Evolutionary conservation across 495 filamentous ascomycete species (phyloP).

Genomic region (Penicillium bovifimosum): DNA sequence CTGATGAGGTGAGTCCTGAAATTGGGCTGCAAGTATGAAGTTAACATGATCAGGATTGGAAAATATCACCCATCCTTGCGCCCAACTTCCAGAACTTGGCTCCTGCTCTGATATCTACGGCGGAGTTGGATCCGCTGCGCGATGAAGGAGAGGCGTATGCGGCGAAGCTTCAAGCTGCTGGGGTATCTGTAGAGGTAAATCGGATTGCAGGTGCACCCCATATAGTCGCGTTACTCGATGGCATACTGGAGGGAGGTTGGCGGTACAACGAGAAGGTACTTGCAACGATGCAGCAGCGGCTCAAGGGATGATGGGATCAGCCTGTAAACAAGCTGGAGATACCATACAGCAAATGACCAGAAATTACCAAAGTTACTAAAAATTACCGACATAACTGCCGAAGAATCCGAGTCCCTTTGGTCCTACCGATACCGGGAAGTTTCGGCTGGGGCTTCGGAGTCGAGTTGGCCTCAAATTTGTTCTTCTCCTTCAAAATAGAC

Average conservation of each 20-base stretch:
- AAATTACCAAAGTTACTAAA: not conserved
- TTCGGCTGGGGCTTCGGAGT: constrained; percentile 31
- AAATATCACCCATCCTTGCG: constrained; percentile 35
- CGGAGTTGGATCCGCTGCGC: constrained; percentile 43
- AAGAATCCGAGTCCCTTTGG: constrained; percentile 5
- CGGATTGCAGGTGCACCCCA: constrained; percentile 34
- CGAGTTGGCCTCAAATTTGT: constrained; percentile 13
- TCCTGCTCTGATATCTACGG: constrained; percentile 40
- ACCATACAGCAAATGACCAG: constrained; percentile 12
- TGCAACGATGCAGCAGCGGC: constrained; percentile 21
- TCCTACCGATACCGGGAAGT: constrained; percentile 38
- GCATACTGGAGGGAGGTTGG: constrained; percentile 25
- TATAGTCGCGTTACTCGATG: constrained; percentile 30
- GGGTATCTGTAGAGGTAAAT: constrained; percentile 29
- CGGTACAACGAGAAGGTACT: constrained; percentile 28
- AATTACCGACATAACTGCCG: constrained; percentile 7
- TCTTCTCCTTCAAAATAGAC: constrained; percentile 14
- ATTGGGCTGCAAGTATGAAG: not conserved
- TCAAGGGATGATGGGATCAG: constrained; percentile 11
- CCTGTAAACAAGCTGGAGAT: constrained; percentile 1
- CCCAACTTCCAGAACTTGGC: constrained; percentile 33
- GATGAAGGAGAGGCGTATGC: constrained; percentile 45
- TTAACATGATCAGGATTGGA: constrained; percentile 29
- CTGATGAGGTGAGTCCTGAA: constrained; percentile 23
- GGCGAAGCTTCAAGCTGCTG: constrained; percentile 33